phyloP scores from a whole-genome alignment of 805 yeast genomes.

The Schwanniomyces pseudopolymorphus region DNA sequence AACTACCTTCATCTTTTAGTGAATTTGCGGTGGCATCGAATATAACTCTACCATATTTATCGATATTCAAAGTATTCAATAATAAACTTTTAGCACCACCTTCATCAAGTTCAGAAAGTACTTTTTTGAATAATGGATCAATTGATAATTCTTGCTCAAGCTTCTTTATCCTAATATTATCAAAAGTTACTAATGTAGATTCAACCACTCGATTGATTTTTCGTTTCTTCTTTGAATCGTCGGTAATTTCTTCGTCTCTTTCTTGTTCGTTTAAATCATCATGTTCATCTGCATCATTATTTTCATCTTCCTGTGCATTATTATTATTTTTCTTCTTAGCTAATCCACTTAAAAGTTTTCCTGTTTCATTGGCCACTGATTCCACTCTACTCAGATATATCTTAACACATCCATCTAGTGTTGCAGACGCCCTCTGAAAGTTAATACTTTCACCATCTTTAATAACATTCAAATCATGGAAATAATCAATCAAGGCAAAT shows the following conservation, averaged over 20 bases:
- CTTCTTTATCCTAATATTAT: slow-evolving; percentile 7
- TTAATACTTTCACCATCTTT: slow-evolving; percentile 61
- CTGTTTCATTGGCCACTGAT: slow-evolving; percentile 37
- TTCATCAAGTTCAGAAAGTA: slow-evolving; percentile 29
- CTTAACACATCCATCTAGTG: slow-evolving; percentile 38
- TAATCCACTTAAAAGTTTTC: slow-evolving; percentile 29
- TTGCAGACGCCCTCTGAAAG: slow-evolving; percentile 35
- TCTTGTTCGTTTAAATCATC: slow-evolving; percentile 18
- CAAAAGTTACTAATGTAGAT: slow-evolving; percentile 29
- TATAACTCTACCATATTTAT: slow-evolving; percentile 22
- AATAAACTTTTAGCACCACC: slow-evolving; percentile 31
- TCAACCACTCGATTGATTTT: slow-evolving; percentile 34
- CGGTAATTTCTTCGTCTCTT: slow-evolving; percentile 14
- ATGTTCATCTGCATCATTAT: slow-evolving; percentile 12
- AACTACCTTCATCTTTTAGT: slow-evolving; percentile 6
- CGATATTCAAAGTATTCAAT: slow-evolving; percentile 23
- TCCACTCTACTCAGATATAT: slow-evolving; percentile 36
- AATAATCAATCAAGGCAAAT: slow-evolving; percentile 87
- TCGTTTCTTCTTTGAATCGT: slow-evolving; percentile 21
- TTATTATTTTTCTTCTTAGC: slow-evolving; percentile 14
- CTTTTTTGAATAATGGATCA: slow-evolving; percentile 29
- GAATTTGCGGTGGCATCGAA: slow-evolving; percentile 12
- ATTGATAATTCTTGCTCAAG: slow-evolving; percentile 28
- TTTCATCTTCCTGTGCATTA: slow-evolving; percentile 22
- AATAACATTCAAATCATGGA: slow-evolving; percentile 75